Conservation (phyloP, 106 monocot genomes). For the Amphibolis antarctica region DNA sequence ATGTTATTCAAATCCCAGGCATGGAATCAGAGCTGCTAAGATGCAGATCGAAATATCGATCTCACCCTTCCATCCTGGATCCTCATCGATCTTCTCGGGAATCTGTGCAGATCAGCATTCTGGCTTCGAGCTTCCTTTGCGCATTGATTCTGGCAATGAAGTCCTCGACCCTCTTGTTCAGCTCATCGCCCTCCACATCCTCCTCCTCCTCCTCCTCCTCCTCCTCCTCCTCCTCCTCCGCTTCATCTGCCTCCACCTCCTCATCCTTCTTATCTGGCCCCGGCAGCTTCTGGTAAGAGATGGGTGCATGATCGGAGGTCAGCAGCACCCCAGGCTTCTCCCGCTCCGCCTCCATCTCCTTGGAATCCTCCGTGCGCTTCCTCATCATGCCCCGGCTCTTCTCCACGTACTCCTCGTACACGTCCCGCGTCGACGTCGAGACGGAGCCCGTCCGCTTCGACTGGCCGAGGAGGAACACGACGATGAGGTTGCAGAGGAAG, state of each 20-base stretch:
- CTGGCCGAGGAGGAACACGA: conserved; percentile 18
- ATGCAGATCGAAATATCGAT: too few relatives aligned
- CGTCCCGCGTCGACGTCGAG: not conserved
- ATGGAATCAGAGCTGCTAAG: too few relatives aligned
- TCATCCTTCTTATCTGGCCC: conserved; percentile 2
- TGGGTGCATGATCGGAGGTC: too few relatives aligned
- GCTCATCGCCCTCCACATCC: conserved; percentile 10
- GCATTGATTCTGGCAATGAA: conserved; percentile 18
- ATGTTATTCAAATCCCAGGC: too few relatives aligned
- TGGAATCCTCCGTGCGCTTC: not conserved
- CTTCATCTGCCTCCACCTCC: conserved; percentile 2
- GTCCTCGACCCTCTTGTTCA: conserved; percentile 10
- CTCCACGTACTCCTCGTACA: conserved; percentile 17
- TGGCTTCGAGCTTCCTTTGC: conserved; percentile 13
- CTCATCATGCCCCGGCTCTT: not conserved
- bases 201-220: conserved; percentile 7
- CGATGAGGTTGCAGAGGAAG: conserved; percentile 18
- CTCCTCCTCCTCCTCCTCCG: not conserved
- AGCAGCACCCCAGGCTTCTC: too few relatives aligned
- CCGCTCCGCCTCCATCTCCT: not conserved
- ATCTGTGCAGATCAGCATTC: conserved; percentile 2
- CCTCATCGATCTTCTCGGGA: too few relatives aligned
- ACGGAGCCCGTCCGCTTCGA: conserved; percentile 4
- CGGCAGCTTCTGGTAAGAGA: too few relatives aligned
- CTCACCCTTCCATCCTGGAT: too few relatives aligned